A percentile compares a stretch with the other conserved stretches of the same genome.
These are phyloP conservation scores for Boletellus ananiceps DNA, from an alignment of 768 basidiomycete species.

Conservation along the genomic window DNA sequence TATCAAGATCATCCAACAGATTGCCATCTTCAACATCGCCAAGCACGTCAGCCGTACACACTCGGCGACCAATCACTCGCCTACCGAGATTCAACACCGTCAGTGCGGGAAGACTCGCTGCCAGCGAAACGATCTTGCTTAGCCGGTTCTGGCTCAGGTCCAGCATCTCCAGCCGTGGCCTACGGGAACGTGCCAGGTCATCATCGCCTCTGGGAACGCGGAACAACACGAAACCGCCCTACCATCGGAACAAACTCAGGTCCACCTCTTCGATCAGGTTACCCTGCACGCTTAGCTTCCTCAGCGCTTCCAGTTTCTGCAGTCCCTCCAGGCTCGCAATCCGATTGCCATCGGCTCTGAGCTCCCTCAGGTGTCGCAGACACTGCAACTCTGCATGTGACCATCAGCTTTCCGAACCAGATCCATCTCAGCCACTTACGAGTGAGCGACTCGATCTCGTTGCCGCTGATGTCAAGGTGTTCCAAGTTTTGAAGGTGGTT, in stretches of 20 bases:
- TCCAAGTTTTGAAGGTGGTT: constrained; percentile 82
- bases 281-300: constrained; percentile 76
- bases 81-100: constrained; percentile 79
- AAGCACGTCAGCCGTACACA: constrained; percentile 13
- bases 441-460: constrained; percentile 80
- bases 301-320: constrained; percentile 71
- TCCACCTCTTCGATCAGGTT: constrained; percentile 66
- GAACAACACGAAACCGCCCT: constrained; percentile 9
- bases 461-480: constrained; percentile 85
- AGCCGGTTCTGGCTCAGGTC: constrained; percentile 78
- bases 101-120: constrained; percentile 51
- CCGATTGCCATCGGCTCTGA: constrained; percentile 84
- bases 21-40: constrained; percentile 61
- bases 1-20: constrained; percentile 49
- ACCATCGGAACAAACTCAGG: constrained; percentile 65
- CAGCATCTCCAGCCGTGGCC: constrained; percentile 71
- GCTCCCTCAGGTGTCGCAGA: constrained; percentile 80
- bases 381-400: constrained; percentile 68
- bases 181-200: constrained; percentile 15
- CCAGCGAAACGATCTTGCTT: constrained; percentile 53
- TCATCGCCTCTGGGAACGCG: constrained; percentile 6
- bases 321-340: constrained; percentile 73
- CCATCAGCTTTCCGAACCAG: neutral
- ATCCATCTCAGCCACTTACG: constrained; percentile 50
- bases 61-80: constrained; percentile 32